Percentiles rank a stretch among this genome's conserved stretches.
phyloP scores from a whole-genome alignment of 2,329 filamentous ascomycete species.

The Apiospora pterosperma region DNA sequence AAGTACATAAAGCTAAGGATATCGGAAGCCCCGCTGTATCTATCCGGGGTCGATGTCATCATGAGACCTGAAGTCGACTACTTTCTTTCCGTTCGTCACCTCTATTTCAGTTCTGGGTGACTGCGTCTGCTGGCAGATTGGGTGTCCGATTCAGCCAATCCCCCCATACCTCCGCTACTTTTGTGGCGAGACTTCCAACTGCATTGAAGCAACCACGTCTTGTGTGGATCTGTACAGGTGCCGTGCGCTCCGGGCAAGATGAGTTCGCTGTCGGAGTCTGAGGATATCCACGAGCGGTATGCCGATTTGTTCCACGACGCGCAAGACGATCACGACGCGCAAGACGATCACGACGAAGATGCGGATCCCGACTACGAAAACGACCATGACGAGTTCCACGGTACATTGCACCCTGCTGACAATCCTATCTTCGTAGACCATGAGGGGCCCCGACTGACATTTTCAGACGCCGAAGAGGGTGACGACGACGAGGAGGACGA shows the following conservation, averaged over 20 bases:
- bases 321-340: constrained; percentile 17
- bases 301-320: constrained; percentile 22
- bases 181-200: neutral
- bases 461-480: constrained; percentile 18
- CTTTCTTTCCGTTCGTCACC: neutral
- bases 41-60: constrained; percentile 4
- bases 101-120: neutral
- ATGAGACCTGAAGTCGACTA: neutral
- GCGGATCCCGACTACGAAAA: constrained; percentile 20
- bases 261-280: neutral
- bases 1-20: neutral
- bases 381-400: constrained; percentile 23
- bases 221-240: neutral
- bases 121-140: neutral
- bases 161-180: neutral
- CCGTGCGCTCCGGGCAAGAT: constrained; percentile 3
- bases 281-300: neutral
- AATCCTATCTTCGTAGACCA: neutral
- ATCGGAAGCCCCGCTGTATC: constrained; percentile 2
- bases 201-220: neutral
- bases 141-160: neutral
- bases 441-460: neutral
- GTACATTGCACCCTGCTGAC: constrained; percentile 12
- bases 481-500: constrained; percentile 21
- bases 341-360: constrained; percentile 18